Evolutionary conservation across 257 asterid genomes (phyloP).

Genomic region (Echium plantagineum): DNA sequence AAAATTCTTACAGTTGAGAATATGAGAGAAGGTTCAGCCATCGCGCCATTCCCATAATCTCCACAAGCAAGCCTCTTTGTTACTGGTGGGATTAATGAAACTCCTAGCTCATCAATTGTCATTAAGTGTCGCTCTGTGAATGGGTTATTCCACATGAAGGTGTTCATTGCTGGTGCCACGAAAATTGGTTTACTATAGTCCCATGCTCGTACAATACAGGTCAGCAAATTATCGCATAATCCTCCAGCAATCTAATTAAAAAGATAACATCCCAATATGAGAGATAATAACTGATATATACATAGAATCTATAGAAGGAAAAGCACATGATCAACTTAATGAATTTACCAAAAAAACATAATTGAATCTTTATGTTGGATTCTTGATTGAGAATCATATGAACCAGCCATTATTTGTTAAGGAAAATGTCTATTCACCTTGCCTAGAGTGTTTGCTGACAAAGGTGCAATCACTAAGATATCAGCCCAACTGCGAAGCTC

Average conservation of each 20-base stretch:
- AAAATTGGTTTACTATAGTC: conserved; percentile 78
- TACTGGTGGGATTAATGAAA: conserved; percentile 70
- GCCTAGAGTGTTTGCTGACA: conserved; percentile 92
- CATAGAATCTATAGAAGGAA: no score
- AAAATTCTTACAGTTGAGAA: conserved; percentile 54
- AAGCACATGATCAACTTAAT: no score
- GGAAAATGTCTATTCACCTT: conserved; percentile 34
- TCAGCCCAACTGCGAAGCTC: conserved; percentile 90
- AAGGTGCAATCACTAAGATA: conserved; percentile 82
- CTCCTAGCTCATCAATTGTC: conserved; percentile 69
- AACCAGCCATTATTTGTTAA: neutral
- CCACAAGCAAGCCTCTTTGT: conserved; percentile 79
- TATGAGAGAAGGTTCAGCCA: conserved; percentile 85
- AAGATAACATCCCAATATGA: neutral
- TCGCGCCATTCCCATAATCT: conserved; percentile 83
- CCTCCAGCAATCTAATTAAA: conserved; percentile 69
- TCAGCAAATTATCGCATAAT: conserved; percentile 77
- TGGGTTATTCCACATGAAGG: conserved; percentile 80
- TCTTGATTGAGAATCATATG: no score
- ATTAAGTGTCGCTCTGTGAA: conserved; percentile 73
- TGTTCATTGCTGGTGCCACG: conserved; percentile 88
- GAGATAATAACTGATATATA: neutral
- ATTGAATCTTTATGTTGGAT: no score
- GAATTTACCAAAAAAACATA: no score
- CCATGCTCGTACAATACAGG: conserved; percentile 89